Conservation (phyloP, 148 eudicot species). For the Polygonum maritimum region DNA sequence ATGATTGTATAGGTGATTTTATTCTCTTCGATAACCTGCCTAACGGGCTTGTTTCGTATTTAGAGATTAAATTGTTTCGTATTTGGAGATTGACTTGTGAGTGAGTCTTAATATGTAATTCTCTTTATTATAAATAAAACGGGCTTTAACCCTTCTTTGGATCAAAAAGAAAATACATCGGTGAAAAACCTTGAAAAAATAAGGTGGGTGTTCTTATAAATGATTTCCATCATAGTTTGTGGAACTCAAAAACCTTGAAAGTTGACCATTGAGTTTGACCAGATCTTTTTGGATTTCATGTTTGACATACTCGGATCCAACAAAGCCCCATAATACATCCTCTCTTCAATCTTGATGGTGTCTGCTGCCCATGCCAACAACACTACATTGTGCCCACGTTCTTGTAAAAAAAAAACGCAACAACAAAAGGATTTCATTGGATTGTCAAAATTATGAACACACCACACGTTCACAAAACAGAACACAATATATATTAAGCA, state of each 20-base stretch:
- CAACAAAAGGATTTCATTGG: neutral
- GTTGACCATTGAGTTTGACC: neutral
- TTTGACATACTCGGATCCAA: neutral
- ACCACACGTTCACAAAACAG: neutral
- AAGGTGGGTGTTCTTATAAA: too few relatives aligned
- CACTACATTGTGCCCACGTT: neutral
- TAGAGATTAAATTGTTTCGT: too few relatives aligned
- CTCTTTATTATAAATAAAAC: too few relatives aligned
- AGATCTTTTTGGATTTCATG: neutral
- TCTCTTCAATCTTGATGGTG: neutral
- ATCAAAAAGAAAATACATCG: too few relatives aligned
- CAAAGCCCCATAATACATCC: neutral
- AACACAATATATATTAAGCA: neutral
- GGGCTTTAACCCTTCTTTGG: too few relatives aligned
- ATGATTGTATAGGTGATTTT: too few relatives aligned
- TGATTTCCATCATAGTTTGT: neutral
- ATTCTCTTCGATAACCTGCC: too few relatives aligned
- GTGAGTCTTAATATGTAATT: too few relatives aligned
- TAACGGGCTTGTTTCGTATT: too few relatives aligned
- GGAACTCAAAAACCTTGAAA: neutral
- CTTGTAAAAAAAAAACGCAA: neutral
- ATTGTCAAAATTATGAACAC: neutral
- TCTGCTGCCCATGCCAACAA: neutral
- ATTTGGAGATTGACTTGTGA: too few relatives aligned
- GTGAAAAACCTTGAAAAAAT: too few relatives aligned